Evolutionary conservation across 306 rosid genomes (phyloP), one percentile per base, ranked within the genome.

Genomic region (Acacia confusa): DNA sequence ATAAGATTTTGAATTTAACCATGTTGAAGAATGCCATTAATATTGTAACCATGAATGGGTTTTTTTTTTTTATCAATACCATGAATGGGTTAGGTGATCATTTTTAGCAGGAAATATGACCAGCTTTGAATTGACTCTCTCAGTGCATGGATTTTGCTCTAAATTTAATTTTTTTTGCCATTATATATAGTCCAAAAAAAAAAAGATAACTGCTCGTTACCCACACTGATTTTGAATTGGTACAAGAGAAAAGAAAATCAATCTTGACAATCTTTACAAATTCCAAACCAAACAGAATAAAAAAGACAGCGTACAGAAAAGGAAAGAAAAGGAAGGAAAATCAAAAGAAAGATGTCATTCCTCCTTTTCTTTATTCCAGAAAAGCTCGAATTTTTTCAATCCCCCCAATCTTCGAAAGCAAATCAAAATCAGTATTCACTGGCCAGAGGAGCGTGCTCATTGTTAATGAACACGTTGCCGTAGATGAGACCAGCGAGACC

Each of bases 401-500:
- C 27, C 64, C 64, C 64, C 0, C 28, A n/a, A 52, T 7, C 60
- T 9, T 57, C 13, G 2, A 22, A 57, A 22, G 3, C 15, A 57
- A 22, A 57, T 57, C 64, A 84, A 57, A 22, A 57, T 57, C 69
- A 87, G 45, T 61, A 87, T 34, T 87, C 90, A 63, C 38, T 84
- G 19, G 87, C 25, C 9, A 91, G 82, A 73, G 98, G 97, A 36
- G 83, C 85, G 72, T 92, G 97, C 6, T 89, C 91, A 43, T 80
- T 70, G 75, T 27, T 74, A 3, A 94, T 86, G 89, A 86, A 92
- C 4, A 89, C 88, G 27, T 91, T 91, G 82, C 87, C 88, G 68
- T 94, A 94, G 80, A 92, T 58, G 17, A 92, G 91, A n/a, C 98
- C 98, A 58, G 98, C 98, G 69, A 92, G 78, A 63, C 97, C 98